These are phyloP conservation scores for Microcera coccophila DNA, from an alignment of 2,329 filamentous ascomycete species.

Conservation along the genomic window DNA sequence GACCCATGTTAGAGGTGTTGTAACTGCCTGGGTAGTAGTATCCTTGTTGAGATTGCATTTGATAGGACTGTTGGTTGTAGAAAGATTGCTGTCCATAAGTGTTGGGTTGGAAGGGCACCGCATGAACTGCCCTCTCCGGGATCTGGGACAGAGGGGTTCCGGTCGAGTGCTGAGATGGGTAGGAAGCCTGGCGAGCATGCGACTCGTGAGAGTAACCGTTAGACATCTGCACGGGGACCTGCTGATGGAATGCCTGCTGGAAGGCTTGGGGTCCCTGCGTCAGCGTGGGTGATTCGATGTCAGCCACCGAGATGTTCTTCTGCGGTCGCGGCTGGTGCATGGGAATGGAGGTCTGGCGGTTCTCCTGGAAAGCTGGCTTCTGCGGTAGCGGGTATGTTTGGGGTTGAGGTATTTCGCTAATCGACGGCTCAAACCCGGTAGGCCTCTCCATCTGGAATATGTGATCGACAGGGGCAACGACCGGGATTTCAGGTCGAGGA, in stretches of 20 bases:
- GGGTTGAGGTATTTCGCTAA: conserved; percentile 53
- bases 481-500: conserved; percentile 30
- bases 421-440: conserved; percentile 32
- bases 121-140: conserved; percentile 87
- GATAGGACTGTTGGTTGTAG: conserved; percentile 48
- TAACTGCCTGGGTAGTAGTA: conserved; percentile 66
- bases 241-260: conserved; percentile 89
- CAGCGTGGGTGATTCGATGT: conserved; percentile 78
- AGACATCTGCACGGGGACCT: conserved; percentile 73
- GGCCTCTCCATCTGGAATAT: conserved; percentile 14
- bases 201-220: conserved; percentile 55
- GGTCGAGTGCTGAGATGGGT: conserved; percentile 65
- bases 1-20: conserved; percentile 49
- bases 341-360: conserved; percentile 49
- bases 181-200: conserved; percentile 65
- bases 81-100: conserved; percentile 57
- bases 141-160: conserved; percentile 87
- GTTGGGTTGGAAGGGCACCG: conserved; percentile 80
- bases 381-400: conserved; percentile 57
- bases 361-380: conserved; percentile 57
- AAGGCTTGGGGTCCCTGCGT: conserved; percentile 64
- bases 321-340: conserved; percentile 96
- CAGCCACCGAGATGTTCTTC: conserved; percentile 87
- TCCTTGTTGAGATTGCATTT: conserved; percentile 45
- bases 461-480: conserved; percentile 19